Base-by-base conservation (phyloP, 208 protist species). In the Trypanosoma cruzi region DNA sequence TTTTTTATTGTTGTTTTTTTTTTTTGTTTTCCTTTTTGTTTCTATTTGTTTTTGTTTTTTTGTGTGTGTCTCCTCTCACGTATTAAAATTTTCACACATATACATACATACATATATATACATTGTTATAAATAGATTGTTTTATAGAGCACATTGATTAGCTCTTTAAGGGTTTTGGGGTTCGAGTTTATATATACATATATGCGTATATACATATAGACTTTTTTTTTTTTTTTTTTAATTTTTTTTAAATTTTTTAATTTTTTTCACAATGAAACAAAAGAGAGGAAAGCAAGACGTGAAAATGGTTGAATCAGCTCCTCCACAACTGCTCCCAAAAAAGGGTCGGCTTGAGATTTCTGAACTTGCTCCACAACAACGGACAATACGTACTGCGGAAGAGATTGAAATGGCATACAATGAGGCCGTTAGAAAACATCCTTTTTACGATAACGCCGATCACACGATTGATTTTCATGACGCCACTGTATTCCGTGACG, bases 361-460 rank as follows among this genome's bases (percentile, higher is more conserved):
- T 18, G 20, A 46, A 8, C 24, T 67, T 31, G 24, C 40, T 42
- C n/a, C 44, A 29, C 46, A 36, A 18, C n/a, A 10, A 32, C 26
- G n/a, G 24, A 52, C 31, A 16, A 13, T 20, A 44, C 50, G 42
- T 20, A 42, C 50, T n/a, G 1, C 34, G 32, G 80, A 86, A 48
- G 83, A 89, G 64, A 55, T 77, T 18, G 75, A 82, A 46, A 82
- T 77, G 34, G 74, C 80, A 14, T 93, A 85, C 53, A 42, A 71
- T 4, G 88, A 91, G 10, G 81, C 88, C 6, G 67, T 96, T 20
- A 88, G 84, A 63, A 80, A 80, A 24, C 92, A 97, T 74, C 92
- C 92, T 13, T 97, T 95, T 62, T 78, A 84, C 42, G 86, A 97
- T 76, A 92, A 89, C 54, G 79, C 68, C 2, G 79, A 95, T 68